Base-by-base conservation (phyloP, 495 filamentous ascomycete species). In the Penicillium verhagenii region DNA sequence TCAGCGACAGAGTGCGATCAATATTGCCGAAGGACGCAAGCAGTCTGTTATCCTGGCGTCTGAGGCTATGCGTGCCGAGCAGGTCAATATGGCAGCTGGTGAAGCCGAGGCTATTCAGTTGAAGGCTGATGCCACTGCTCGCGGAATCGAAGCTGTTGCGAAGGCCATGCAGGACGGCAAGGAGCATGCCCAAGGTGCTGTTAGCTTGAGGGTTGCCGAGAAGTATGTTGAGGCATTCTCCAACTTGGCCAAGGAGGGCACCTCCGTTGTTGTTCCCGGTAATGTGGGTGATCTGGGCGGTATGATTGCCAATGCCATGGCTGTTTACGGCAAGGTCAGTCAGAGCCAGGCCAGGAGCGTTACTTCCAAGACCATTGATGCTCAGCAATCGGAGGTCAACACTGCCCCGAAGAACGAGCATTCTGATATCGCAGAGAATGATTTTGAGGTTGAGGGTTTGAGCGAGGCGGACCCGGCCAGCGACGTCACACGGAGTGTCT, bases 161-260 rank as follows among this genome's bases (percentile, higher is more conserved):
- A 65, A 76, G 38, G 74, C 83, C 18, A 96, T 98, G 50, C 73
- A 77, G 5, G 72, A 83, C 14, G 90, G 90, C 26, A 71, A 87
- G 59, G 81, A 84, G 47, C 74, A 82, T 48, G 94, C 95, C 0
- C 90, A 94, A 63, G 79, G 82, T 11, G 94, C 95, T 8, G 76
- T 98, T 5, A 88, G 86, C 55, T 70, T 98, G 57, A 90, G 80
- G 18, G 91, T 98, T 1, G 94, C 94, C 3, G 94, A 98, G 84
- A 95, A 96, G 71, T 98, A 97, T 60, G 95, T 98, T 25, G 93
- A 96, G 47, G 94, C 94, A 2, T 98, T 96, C 71, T 88, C 83
- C 42, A 89, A 89, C 48, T 73, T 98, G 56, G 94, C 94, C 31
- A 92, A 91, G 71, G 90, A 97, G 77, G 89, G 92, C 53, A 98